Evolutionary conservation across 2,329 filamentous ascomycete species (phyloP), one percentile per base, ranked within the genome.

Genomic region (Ampelomyces quisqualis): DNA sequence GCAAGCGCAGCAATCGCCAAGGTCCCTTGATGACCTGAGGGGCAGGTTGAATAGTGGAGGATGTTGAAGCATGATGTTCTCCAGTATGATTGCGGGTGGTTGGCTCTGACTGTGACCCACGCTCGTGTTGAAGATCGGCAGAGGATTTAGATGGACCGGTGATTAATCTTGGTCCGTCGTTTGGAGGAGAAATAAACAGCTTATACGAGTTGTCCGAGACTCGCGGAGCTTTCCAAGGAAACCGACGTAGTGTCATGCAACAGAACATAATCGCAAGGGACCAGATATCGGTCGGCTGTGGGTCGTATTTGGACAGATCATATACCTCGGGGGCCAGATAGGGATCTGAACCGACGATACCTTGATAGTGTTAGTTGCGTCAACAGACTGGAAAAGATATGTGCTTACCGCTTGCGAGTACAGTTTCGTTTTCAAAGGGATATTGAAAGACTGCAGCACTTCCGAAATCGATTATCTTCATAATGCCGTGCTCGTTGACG

Each of bases 391-490:
- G 26, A 9, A 30, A 11, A 22, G 29, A 34, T 18, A 24, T 37
- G 21, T 5, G 60, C 85, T 71, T 72, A 93, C 89, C 90, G 65
- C 82, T 84, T 24, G 90, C 87, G 30, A 85, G 75, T 10, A 93
- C 88, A 43, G 90, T 82, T 37, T 88, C 88, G 52, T 84, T 90
- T 70, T 98, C 93, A 62, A 98, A 97, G 0, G 93, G 93, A 75
- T 98, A 98, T 60, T 88, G 84, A 73, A 95, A 98, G 27, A 98
- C 91, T 53, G 93, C 90, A 1, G 93, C 91, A 71, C 90, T 97
- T 18, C 93, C 93, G 70, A 98, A 98, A 68, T 98, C 93, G 60
- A 98, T 98, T 51, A 98, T 87, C 71, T 98, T 98, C 90, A 98
- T 95, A 58, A 98, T 97, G 2, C 93, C 93, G 60, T 86, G 82